Percentiles rank a stretch among this genome's conserved stretches.
phyloP scores from a whole-genome alignment of 768 basidiomycete genomes.

The Lentinus brumalis region DNA sequence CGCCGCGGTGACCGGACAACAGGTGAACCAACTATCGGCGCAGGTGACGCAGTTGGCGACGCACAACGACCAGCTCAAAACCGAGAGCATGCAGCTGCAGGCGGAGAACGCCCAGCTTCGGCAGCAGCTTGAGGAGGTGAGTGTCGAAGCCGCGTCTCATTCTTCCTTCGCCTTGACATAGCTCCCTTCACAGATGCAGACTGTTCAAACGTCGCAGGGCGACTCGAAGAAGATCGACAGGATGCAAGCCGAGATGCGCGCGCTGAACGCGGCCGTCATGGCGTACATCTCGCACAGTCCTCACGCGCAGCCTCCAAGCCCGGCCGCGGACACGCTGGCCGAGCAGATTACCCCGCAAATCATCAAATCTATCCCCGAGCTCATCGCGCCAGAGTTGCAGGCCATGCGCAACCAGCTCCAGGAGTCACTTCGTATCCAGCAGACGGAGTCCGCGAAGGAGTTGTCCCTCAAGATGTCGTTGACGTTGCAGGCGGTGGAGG shows the following conservation, averaged over 20 bases:
- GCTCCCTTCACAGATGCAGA: neutral
- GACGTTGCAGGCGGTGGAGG: conserved; percentile 8
- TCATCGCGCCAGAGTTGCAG: conserved; percentile 6
- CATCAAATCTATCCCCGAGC: conserved; percentile 5
- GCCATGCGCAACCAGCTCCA: conserved; percentile 9
- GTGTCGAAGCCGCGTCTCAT: neutral
- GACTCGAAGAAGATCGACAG: conserved; percentile 11
- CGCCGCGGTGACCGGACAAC: conserved; percentile 12
- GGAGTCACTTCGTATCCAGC: conserved; percentile 6
- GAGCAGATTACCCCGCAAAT: conserved; percentile 12
- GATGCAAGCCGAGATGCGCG: conserved; percentile 16
- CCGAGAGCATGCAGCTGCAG: conserved; percentile 9
- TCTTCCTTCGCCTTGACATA: neutral
- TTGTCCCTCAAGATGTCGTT: conserved; percentile 5
- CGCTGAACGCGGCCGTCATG: conserved; percentile 16
- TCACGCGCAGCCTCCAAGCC: neutral
- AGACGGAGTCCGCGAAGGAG: conserved; percentile 6
- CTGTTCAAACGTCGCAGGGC: conserved; percentile 1
- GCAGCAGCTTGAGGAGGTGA: conserved; percentile 15
- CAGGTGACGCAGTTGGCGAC: conserved; percentile 14
- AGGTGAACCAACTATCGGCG: conserved; percentile 17
- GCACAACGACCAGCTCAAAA: conserved; percentile 12
- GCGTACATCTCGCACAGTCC: conserved; percentile 11
- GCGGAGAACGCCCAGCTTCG: conserved; percentile 14
- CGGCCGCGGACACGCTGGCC: neutral